phyloP scores from a whole-genome alignment of 495 filamentous ascomycete genomes.

The Neurospora sp. region DNA sequence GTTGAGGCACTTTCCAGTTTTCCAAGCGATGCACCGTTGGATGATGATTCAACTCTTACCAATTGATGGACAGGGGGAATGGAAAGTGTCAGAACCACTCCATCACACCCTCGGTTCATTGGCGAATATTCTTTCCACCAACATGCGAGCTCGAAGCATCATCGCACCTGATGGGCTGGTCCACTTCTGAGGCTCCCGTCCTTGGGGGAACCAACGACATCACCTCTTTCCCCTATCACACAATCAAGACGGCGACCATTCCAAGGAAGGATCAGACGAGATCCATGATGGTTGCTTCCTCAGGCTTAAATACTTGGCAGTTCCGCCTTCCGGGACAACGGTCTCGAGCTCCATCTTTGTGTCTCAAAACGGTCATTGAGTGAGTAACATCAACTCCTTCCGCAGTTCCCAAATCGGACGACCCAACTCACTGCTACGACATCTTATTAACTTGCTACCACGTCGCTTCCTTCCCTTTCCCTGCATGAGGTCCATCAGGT shows the following conservation, averaged over 20 bases:
- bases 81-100: background rate
- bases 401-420: background rate
- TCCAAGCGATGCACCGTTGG: background rate
- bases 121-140: background rate
- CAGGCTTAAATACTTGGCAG: background rate
- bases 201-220: background rate
- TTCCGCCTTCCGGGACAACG: background rate
- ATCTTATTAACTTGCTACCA: background rate
- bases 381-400: background rate
- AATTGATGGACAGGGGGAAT: background rate
- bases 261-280: background rate
- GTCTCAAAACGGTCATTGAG: background rate
- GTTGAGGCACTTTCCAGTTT: background rate
- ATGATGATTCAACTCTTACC: background rate
- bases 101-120: background rate
- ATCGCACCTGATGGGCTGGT: background rate
- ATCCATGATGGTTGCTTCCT: background rate
- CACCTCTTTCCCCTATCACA: background rate
- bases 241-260: background rate
- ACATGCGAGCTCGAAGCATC: background rate
- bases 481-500: background rate
- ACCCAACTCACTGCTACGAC: too few species aligned
- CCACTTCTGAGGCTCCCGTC: background rate
- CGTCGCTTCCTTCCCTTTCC: background rate
- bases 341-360: background rate